Evolutionary conservation across 768 basidiomycete species (phyloP).

Genomic region (Hirschioporus abietinus): DNA sequence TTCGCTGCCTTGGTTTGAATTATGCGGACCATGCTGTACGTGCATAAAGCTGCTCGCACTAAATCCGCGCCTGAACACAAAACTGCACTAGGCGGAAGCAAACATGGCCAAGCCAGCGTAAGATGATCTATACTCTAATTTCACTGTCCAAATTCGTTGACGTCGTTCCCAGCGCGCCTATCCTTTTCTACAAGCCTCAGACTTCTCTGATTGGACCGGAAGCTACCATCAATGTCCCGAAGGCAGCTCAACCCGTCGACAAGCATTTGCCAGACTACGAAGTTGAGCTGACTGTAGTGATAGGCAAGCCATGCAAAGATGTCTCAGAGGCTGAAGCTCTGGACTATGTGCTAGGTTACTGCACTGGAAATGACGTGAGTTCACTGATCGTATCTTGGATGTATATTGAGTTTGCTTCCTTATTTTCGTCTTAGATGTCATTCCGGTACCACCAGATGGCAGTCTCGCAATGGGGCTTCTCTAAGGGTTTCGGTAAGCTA

Average conservation of each 20-base stretch:
- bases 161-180: slow-evolving; percentile 44
- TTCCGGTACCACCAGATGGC: slow-evolving; percentile 80
- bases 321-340: slow-evolving; percentile 77
- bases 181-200: slow-evolving; percentile 77
- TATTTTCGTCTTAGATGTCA: slow-evolving; percentile 45
- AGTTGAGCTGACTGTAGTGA: slow-evolving; percentile 75
- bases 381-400: neutral
- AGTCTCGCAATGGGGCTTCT: slow-evolving; percentile 83
- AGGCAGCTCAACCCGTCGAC: slow-evolving; percentile 60
- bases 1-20: slow-evolving; percentile 76
- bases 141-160: neutral
- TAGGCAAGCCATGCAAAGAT: slow-evolving; percentile 76
- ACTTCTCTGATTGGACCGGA: slow-evolving; percentile 66
- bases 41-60: slow-evolving; percentile 14
- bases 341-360: slow-evolving; percentile 83
- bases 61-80: neutral
- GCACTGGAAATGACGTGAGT: slow-evolving; percentile 70
- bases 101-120: slow-evolving; percentile 61
- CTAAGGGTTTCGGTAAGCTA: slow-evolving; percentile 73
- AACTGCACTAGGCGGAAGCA: slow-evolving; percentile 50
- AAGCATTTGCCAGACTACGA: slow-evolving; percentile 79
- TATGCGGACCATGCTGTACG: slow-evolving; percentile 79
- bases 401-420: neutral
- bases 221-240: slow-evolving; percentile 60
- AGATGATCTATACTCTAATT: slow-evolving; percentile 15